Base-by-base conservation (phyloP, 805 yeast species). In the Teunomyces tritomae region DNA sequence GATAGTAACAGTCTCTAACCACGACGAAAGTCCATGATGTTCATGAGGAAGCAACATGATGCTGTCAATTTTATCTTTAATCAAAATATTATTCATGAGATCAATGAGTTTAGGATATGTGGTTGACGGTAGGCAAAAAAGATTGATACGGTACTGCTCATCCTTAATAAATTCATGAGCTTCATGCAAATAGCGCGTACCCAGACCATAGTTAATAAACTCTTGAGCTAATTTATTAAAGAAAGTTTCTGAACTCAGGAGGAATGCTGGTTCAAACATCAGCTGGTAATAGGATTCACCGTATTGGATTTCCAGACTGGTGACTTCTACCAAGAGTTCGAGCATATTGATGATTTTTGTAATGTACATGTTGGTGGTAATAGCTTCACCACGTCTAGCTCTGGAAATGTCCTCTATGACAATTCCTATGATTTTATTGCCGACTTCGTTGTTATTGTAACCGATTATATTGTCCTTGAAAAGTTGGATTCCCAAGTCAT, bases 401-500 rank as follows among this genome's bases (percentile, higher is more conserved):
- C 74, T 71, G 10, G 78, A 72, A 39, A 87, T 77, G 53, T 84
- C 85, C 6, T 71, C 71, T 14, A 85, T 65, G 2, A 87, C 62
- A 8, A 78, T 70, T 4, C 66, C 59, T 42, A 80, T 77, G 46
- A 86, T 63, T 28, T 68, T 65, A 4, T 61, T 52, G 1, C 89
- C 89, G 11, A 88, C 70, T 36, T 71, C 70, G 45, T 75, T 70
- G 43, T 74, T 59, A 30, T 80, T 68, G 42, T 70, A 67, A 49
- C 78, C 76, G 30, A 90, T 65, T 5, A 89, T 73, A 24, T 73
- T 68, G 33, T 80, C 83, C 49, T 85, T 78, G 62, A 89, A 90
- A 7, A 83, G 63, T 28, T 76, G 77, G 20, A 89, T 71, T 0
- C 96, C 95, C 42, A 84, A 73, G 59, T 90, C 96, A 58, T 84